Conservation (phyloP, 163 green algal genomes). For the Chloromonas sp. region DNA sequence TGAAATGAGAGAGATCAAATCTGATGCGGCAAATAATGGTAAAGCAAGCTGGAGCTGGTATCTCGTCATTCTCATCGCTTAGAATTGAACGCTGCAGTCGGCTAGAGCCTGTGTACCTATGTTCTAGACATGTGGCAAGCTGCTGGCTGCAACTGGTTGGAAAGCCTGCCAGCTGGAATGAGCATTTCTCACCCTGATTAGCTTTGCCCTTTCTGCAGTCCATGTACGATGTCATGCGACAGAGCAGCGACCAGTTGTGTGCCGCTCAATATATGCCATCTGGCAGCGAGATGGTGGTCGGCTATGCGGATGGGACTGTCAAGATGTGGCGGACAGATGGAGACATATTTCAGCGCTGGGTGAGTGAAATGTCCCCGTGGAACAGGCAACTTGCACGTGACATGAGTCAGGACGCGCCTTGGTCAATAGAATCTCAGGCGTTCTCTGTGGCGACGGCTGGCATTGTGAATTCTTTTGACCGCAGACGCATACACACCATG, state of each 20-base stretch:
- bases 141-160: neutral
- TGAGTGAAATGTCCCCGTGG: too few relatives aligned
- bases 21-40: too few relatives aligned
- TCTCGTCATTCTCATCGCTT: too few relatives aligned
- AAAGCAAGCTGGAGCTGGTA: too few relatives aligned
- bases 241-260: slow-evolving; percentile 21
- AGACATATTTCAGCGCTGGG: neutral
- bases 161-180: neutral
- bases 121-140: neutral
- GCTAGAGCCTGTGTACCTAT: neutral
- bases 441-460: too few relatives aligned
- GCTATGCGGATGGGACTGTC: slow-evolving; percentile 26
- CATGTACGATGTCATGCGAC: slow-evolving; percentile 16
- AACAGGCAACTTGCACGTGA: too few relatives aligned
- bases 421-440: too few relatives aligned
- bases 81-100: neutral
- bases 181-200: too few relatives aligned
- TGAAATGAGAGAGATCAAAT: too few relatives aligned
- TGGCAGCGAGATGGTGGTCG: slow-evolving; percentile 18
- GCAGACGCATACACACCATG: neutral
- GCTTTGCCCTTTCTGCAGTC: neutral
- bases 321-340: slow-evolving; percentile 6
- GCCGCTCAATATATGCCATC: slow-evolving; percentile 6
- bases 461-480: too few relatives aligned
- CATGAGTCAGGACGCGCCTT: too few relatives aligned